Base-by-base conservation (phyloP, 2,329 filamentous ascomycete genomes). In the Cordyceps cicadae region DNA sequence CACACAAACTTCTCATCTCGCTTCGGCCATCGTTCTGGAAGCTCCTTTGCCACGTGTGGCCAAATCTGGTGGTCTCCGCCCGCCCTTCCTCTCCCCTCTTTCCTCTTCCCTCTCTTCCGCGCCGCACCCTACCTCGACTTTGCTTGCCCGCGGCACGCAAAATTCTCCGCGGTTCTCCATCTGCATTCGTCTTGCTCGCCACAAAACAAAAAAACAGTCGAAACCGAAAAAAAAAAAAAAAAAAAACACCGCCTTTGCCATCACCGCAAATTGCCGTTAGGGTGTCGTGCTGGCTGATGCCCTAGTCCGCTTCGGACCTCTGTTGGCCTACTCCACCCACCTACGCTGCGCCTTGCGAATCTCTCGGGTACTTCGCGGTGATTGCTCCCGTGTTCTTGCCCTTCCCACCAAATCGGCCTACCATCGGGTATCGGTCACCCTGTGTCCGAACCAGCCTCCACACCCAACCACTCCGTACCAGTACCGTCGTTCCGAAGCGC, bases 1-100 rank as follows among this genome's bases (percentile, higher is more conserved):
- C 17, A 34, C 12, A 29, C 49, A 51, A 17, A 24, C 24, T 24
- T 24, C 17, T 45, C 39, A 54, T 54, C 39, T 54, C 52, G 52
- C 52, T 54, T 54, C 52, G 17, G 14, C 41, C 53, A 54, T 54
- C 53, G 53, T 56, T 56, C 54, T 56, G 54, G 54, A 56, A 56
- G 54, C 12, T 24, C 43, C 19, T n/a, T 29, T 56, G 54, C 54
- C 54, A 56, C 54, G 54, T 56, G 54, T 39, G 39, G 34, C 54
- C n/a, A 15, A 56, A 49, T 56, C 54, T 49, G 29, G 12, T 26
- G 9, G 43, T 56, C 41, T 48, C 54, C 54, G 54, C 54, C 43
- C 45, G 43, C 14, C 19, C 8, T 17, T 43, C 19, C 19, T n/a
- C n/a, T n/a, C 7, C 26, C 26, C 6, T 29, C 24, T 26, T 29